Base-by-base conservation (phyloP, 495 filamentous ascomycete genomes). In the Aspergillus coremiiformis region DNA sequence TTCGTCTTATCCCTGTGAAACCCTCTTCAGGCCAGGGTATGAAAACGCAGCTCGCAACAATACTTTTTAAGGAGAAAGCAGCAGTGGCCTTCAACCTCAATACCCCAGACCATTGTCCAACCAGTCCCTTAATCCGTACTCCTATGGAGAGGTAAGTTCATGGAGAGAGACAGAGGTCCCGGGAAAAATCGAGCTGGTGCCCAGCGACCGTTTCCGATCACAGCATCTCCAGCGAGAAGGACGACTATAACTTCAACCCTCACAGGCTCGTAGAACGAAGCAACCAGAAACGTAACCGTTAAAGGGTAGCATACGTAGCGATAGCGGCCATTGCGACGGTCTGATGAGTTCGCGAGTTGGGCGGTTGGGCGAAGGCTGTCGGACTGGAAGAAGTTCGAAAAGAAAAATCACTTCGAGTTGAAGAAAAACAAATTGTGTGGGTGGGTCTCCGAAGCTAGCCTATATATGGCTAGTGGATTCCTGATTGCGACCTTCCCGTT, bases 131-230 rank as follows among this genome's bases (percentile, higher is more conserved):
- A 35, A 2, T 12, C 14, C 2, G 42, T 70, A 27, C 67, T 64
- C 56, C 64, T 74, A 71, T 70, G 69, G 56, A 52, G 52, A 70
- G 60, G 65, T 53, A 55, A 67, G 54, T 51, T 33, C 53, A 52
- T 59, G 57, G 60, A 51, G 47, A 44, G 50, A 64, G 72, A 80
- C 71, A 77, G 74, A 76, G 73, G 71, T 67, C 64, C 63, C 63
- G 66, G 77, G 86, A 90, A 77, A 67, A 66, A 87, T 90, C 86
- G 86, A 90, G 85, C 87, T 89, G 85, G 84, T 75, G 72, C 79
- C 70, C 60, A 72, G 67, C 74, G 70, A 71, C 63, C 62, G 51
- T 55, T 56, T 55, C 53, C 51, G 59, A 57, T 65, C 62, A 72
- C 68, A 70, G 75, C 74, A 71, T 68, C 64, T 76, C 84, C 84